Conservation (phyloP, 108 stramenopile species). For the Pseudonitzschia multiseries region DNA sequence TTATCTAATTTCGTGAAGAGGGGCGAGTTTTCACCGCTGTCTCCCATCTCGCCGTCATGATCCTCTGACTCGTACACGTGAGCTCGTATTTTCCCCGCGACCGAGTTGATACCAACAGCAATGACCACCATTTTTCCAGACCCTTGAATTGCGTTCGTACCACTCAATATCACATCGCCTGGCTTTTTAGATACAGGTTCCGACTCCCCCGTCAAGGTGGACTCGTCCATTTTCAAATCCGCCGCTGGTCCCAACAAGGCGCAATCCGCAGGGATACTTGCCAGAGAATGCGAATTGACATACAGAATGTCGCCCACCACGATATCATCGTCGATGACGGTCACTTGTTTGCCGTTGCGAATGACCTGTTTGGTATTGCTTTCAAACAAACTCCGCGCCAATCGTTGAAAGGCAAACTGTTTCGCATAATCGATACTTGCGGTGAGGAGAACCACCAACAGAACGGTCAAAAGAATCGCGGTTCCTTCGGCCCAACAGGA, state of each 20-base stretch:
- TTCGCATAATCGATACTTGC: slow-evolving; percentile 93
- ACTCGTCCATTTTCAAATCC: slow-evolving; percentile 91
- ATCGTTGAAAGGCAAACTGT: slow-evolving; percentile 91
- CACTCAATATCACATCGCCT: slow-evolving; percentile 69
- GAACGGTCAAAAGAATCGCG: slow-evolving; percentile 89
- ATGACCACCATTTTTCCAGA: slow-evolving; percentile 86
- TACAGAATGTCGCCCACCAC: slow-evolving; percentile 97
- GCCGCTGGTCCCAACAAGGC: slow-evolving; percentile 84
- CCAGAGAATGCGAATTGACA: slow-evolving; percentile 84
- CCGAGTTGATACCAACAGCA: slow-evolving; percentile 86
- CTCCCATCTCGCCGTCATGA: slow-evolving; percentile 62
- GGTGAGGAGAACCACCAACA: slow-evolving; percentile 89
- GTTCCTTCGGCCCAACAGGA: slow-evolving; percentile 93
- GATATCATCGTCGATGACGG: slow-evolving; percentile 82
- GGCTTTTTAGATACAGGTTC: slow-evolving; percentile 82
- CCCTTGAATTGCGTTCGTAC: slow-evolving; percentile 73
- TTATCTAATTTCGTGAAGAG: slow-evolving; percentile 83
- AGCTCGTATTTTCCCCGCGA: slow-evolving; percentile 85
- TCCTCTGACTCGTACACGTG: slow-evolving; percentile 78
- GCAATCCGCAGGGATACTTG: slow-evolving; percentile 93
- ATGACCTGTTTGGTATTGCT: slow-evolving; percentile 87
- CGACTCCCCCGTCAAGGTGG: slow-evolving; percentile 93
- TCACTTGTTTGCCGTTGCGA: slow-evolving; percentile 75
- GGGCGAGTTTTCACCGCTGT: slow-evolving; percentile 68
- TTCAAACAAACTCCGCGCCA: slow-evolving; percentile 70